Evolutionary conservation across 2,329 filamentous ascomycete species (phyloP).

Genomic region (Cercospora janseana): DNA sequence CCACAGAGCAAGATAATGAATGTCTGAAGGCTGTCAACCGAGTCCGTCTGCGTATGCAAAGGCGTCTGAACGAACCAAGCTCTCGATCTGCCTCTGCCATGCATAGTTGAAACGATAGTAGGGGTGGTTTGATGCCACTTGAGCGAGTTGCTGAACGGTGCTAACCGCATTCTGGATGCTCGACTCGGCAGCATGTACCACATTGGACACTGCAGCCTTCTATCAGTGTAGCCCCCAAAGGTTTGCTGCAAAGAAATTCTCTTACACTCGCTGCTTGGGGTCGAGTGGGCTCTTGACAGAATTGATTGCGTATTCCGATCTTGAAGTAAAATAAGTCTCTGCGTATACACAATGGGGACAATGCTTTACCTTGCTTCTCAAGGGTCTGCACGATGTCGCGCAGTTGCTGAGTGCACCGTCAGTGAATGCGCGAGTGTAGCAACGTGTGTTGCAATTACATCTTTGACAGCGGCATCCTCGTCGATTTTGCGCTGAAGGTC

Average conservation of each 20-base stretch:
- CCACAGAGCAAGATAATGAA: slow-evolving; percentile 61
- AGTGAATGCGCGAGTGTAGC: neutral
- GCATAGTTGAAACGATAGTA: slow-evolving; percentile 97
- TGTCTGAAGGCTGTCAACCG: slow-evolving; percentile 41
- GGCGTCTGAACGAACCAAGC: slow-evolving; percentile 63
- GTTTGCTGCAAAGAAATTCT: slow-evolving; percentile 18
- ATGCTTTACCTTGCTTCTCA: slow-evolving; percentile 55
- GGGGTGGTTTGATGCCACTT: slow-evolving; percentile 77
- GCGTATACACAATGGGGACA: neutral
- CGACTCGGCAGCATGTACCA: slow-evolving; percentile 68
- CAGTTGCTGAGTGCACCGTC: slow-evolving; percentile 56
- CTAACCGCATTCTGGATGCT: slow-evolving; percentile 70
- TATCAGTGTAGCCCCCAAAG: neutral
- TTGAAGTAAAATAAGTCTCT: slow-evolving; percentile 29
- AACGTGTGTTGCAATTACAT: no score
- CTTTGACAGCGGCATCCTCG: slow-evolving; percentile 62
- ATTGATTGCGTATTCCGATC: slow-evolving; percentile 77
- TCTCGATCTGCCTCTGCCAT: slow-evolving; percentile 83
- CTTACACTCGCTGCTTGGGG: slow-evolving; percentile 63
- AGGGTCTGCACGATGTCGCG: slow-evolving; percentile 76
- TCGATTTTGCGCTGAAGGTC: slow-evolving; percentile 86
- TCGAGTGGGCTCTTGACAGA: slow-evolving; percentile 86
- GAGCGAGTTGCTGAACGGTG: slow-evolving; percentile 67
- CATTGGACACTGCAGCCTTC: slow-evolving; percentile 56
- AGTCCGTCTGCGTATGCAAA: slow-evolving; percentile 43